Conservation (phyloP, 2,329 filamentous ascomycete species). For the Diaporthe ilicicola region DNA sequence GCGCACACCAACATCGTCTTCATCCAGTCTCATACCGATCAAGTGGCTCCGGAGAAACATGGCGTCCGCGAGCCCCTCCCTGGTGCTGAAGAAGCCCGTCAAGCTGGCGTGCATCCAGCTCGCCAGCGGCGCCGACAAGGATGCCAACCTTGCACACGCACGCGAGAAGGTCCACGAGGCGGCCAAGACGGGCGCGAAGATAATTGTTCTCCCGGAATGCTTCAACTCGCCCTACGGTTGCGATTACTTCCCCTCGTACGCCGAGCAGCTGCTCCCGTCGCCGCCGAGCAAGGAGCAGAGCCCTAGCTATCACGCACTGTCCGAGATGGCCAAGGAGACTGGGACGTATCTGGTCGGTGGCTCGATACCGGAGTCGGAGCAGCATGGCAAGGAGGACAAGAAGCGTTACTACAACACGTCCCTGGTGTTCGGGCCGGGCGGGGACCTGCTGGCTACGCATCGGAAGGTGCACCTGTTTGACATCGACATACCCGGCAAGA, state of each 20-base stretch:
- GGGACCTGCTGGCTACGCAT: constrained; percentile 84
- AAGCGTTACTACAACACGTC: constrained; percentile 90
- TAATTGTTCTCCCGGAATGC: constrained; percentile 95
- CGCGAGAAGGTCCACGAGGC: constrained; percentile 85
- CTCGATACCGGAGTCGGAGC: constrained; percentile 85
- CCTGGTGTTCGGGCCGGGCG: constrained; percentile 81
- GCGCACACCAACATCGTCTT: constrained; percentile 9
- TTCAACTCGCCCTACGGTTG: constrained; percentile 99
- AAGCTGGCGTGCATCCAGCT: constrained; percentile 86
- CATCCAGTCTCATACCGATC: constrained; percentile 31
- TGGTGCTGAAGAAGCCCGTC: constrained; percentile 75
- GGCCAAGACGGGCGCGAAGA: constrained; percentile 76
- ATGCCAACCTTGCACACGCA: constrained; percentile 82
- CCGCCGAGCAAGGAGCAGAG: constrained; percentile 76
- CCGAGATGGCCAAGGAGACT: constrained; percentile 80
- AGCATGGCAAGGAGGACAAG: constrained; percentile 43
- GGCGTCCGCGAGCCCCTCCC: constrained; percentile 41
- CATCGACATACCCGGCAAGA: constrained; percentile 96
- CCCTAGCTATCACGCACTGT: constrained; percentile 87
- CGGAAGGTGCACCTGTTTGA: constrained; percentile 97
- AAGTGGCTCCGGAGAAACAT: constrained; percentile 43
- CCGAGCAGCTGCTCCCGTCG: constrained; percentile 83
- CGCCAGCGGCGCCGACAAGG: constrained; percentile 82
- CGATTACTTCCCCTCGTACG: constrained; percentile 88
- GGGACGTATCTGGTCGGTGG: constrained; percentile 86